Evolutionary conservation across 1,139 yeast species (phyloP).

Genomic region (Lodderomyces orthopsilosis): DNA sequence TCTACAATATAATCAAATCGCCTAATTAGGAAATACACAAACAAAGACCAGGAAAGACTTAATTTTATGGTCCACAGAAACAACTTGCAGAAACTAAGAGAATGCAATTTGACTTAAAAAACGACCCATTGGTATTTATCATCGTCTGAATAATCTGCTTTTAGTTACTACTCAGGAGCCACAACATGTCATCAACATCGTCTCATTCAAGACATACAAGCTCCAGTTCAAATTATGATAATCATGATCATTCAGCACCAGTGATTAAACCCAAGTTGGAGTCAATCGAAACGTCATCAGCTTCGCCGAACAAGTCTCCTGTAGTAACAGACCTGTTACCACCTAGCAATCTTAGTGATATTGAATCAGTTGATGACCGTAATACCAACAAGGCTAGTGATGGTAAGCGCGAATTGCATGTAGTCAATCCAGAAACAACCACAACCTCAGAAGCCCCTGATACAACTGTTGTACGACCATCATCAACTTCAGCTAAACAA

Average conservation of each 20-base stretch:
- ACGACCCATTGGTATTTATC: too few species aligned
- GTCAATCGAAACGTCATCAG: slow-evolving; percentile 8
- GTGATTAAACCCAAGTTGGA: slow-evolving; percentile 10
- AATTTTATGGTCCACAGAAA: too few species aligned
- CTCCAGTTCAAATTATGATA: slow-evolving; percentile 5
- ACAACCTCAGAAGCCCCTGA: not conserved
- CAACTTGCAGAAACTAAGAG: too few species aligned
- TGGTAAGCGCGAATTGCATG: not conserved
- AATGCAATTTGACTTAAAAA: too few species aligned
- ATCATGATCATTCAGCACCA: slow-evolving; percentile 1
- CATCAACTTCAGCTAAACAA: not conserved
- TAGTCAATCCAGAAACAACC: slow-evolving; percentile 1
- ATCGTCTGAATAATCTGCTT: not conserved
- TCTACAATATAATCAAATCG: not conserved
- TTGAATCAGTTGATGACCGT: slow-evolving; percentile 8
- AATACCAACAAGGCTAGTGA: not conserved
- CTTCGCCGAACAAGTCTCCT: slow-evolving; percentile 7
- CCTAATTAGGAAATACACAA: slow-evolving; percentile 1
- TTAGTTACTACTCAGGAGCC: too few species aligned
- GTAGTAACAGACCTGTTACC: slow-evolving; percentile 6
- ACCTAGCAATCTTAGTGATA: slow-evolving; percentile 11
- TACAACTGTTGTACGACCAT: not conserved
- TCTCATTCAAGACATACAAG: slow-evolving; percentile 4
- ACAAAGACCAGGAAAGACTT: too few species aligned
- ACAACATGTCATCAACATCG: not conserved